phyloP scores from a whole-genome alignment of 768 basidiomycete species.

The Lentinula detonsa region DNA sequence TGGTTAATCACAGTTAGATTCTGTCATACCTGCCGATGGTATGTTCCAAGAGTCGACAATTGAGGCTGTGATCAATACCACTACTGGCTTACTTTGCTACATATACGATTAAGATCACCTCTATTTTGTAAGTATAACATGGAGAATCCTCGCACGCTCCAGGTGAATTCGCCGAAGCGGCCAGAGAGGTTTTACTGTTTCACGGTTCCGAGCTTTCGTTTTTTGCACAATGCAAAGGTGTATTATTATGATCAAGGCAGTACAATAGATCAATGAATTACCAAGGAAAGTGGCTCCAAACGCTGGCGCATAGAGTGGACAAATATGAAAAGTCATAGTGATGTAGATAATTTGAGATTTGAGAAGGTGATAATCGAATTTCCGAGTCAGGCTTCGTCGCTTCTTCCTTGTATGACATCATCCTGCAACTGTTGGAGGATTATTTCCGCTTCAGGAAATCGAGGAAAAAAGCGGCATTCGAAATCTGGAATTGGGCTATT shows the following conservation, averaged over 20 bases:
- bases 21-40: constrained; percentile 19
- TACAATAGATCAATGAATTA: neutral
- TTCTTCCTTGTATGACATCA: neutral
- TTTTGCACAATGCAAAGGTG: no score
- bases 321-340: no score
- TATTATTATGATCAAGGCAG: no score
- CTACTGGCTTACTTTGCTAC: constrained; percentile 25
- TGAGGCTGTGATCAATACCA: constrained; percentile 23
- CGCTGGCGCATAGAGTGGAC: neutral
- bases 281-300: neutral
- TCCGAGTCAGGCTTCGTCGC: neutral
- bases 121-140: no score
- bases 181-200: no score
- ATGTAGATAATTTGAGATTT: no score
- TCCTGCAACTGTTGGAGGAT: neutral
- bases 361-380: no score
- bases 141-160: no score
- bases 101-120: constrained; percentile 20
- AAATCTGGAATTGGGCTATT: neutral
- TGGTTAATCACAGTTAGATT: constrained; percentile 14
- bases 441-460: neutral
- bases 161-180: no score
- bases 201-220: no score
- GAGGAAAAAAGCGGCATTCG: neutral
- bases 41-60: constrained; percentile 18